These are phyloP conservation scores for Sugiyamaella chiloensis DNA, from an alignment of 805 yeast genomes.

Conservation along the genomic window DNA sequence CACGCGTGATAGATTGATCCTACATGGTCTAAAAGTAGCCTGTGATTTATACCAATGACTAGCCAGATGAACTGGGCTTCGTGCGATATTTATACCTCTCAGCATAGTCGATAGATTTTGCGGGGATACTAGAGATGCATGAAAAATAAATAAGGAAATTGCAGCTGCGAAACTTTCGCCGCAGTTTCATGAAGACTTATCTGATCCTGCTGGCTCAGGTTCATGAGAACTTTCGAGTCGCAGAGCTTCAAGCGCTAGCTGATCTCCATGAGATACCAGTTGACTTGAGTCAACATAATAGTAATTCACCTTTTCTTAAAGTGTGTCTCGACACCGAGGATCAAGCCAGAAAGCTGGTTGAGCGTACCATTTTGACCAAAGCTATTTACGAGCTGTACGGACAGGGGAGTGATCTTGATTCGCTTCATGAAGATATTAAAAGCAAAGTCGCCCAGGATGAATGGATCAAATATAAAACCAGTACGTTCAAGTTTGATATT, in stretches of 20 bases:
- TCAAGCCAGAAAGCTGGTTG: constrained; percentile 60
- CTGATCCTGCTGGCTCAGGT: constrained; percentile 82
- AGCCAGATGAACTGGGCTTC: neutral
- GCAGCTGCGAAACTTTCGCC: neutral
- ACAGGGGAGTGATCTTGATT: constrained; percentile 51
- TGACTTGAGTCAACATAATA: constrained; percentile 42
- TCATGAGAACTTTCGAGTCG: constrained; percentile 70
- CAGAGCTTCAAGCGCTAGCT: constrained; percentile 85
- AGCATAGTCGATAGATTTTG: too few relatives aligned
- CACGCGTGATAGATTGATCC: neutral
- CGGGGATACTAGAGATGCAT: too few relatives aligned
- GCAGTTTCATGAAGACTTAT: constrained; percentile 39
- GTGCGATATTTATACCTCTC: too few relatives aligned
- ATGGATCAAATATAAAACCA: constrained; percentile 39
- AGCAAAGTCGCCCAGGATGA: constrained; percentile 28
- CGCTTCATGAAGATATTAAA: constrained; percentile 53
- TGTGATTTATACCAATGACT: neutral
- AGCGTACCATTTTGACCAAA: constrained; percentile 64
- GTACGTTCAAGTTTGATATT: constrained; percentile 77
- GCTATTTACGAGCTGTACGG: constrained; percentile 89
- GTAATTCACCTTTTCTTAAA: constrained; percentile 62
- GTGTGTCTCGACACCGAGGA: constrained; percentile 65
- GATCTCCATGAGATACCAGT: constrained; percentile 47
- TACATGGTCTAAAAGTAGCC: neutral
- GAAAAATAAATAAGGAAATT: too few relatives aligned